A percentile compares a stretch with the other conserved stretches of the same genome.
phyloP scores from a whole-genome alignment of 2,329 filamentous ascomycete species.

The Periconia sp. region DNA sequence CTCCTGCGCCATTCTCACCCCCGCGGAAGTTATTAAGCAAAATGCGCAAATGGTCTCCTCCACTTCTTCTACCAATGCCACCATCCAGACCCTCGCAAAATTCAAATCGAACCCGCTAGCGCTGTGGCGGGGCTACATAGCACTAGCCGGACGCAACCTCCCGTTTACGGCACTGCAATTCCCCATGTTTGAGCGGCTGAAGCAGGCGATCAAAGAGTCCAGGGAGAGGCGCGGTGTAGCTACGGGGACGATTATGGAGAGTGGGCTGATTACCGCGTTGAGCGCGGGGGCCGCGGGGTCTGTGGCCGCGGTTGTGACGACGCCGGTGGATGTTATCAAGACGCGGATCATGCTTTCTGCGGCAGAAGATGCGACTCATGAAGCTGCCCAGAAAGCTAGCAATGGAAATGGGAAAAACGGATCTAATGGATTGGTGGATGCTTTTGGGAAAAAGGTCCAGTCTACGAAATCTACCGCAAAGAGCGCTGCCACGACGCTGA shows the following conservation, averaged over 20 bases:
- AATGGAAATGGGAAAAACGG: constrained; percentile 22
- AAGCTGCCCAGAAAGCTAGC: constrained; percentile 16
- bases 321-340: constrained; percentile 88
- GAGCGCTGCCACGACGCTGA: constrained; percentile 36
- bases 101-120: constrained; percentile 64
- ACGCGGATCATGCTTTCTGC: constrained; percentile 81
- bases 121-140: constrained; percentile 75
- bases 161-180: constrained; percentile 91
- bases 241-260: constrained; percentile 63
- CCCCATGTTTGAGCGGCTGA: constrained; percentile 79
- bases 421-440: constrained; percentile 41
- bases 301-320: constrained; percentile 80
- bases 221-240: constrained; percentile 46
- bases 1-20: constrained; percentile 84
- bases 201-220: constrained; percentile 58
- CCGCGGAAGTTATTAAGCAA: constrained; percentile 90
- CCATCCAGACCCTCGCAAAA: constrained; percentile 61
- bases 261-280: constrained; percentile 71
- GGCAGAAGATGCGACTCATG: constrained; percentile 23
- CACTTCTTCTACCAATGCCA: constrained; percentile 51
- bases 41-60: constrained; percentile 81
- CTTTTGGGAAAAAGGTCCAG: constrained; percentile 48
- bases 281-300: constrained; percentile 78
- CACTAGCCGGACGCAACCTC: constrained; percentile 80
- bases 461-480: constrained; percentile 35